phyloP scores from a whole-genome alignment of 2,329 filamentous ascomycete species.

The Colletotrichum sansevieriae region DNA sequence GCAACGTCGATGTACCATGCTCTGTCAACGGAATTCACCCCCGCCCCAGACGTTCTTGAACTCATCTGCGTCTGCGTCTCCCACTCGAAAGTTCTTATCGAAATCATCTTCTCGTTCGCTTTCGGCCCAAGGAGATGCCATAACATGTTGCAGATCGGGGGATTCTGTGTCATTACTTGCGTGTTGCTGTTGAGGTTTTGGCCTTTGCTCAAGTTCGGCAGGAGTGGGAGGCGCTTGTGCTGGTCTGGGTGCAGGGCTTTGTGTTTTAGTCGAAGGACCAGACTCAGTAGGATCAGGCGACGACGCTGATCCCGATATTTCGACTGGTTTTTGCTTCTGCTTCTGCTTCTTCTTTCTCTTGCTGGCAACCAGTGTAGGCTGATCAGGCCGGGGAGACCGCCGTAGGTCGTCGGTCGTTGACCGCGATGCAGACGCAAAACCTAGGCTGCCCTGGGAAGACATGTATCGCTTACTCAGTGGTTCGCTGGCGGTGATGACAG shows the following conservation, averaged over 20 bases:
- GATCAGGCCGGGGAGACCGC: conserved; percentile 23
- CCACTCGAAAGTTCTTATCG: conserved; percentile 42
- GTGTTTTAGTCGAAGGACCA: conserved; percentile 23
- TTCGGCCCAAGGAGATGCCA: conserved; percentile 41
- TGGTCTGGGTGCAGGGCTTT: conserved; percentile 22
- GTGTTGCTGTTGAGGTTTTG: background rate
- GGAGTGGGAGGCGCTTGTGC: background rate
- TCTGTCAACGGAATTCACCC: conserved; percentile 21
- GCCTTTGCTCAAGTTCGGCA: background rate
- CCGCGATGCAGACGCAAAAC: conserved; percentile 28
- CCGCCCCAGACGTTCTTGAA: conserved; percentile 62
- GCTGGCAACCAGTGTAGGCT: conserved; percentile 33
- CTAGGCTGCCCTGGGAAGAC: conserved; percentile 35
- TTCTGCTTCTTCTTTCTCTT: conserved; percentile 40
- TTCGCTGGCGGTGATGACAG: conserved; percentile 86
- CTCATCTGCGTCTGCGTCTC: conserved; percentile 57
- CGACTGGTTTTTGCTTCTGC: conserved; percentile 33
- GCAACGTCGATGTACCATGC: conserved; percentile 8
- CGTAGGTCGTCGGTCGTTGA: conserved; percentile 35
- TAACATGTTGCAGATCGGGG: conserved; percentile 26
- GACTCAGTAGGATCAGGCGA: conserved; percentile 24
- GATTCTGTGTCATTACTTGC: conserved; percentile 7
- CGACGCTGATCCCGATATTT: conserved; percentile 4
- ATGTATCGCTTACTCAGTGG: conserved; percentile 78
- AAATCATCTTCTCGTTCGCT: conserved; percentile 34